These are phyloP conservation scores for Colletotrichum sp. DNA, from an alignment of 2,329 filamentous ascomycete genomes.

Conservation along the genomic window DNA sequence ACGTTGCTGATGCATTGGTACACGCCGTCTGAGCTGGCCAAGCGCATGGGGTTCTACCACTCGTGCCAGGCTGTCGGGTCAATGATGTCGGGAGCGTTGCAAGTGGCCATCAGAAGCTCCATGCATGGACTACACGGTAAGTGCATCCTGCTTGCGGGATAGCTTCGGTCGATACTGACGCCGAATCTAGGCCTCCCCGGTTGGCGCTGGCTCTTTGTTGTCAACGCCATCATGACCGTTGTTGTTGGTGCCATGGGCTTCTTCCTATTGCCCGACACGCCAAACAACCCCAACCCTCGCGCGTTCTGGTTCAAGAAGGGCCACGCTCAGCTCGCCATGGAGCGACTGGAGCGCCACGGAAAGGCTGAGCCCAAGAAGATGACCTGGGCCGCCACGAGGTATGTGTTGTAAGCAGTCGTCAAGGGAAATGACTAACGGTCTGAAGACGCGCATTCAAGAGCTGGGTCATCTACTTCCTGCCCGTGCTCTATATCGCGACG, in stretches of 20 bases:
- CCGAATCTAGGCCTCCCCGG: slow-evolving; percentile 41
- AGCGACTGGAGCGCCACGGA: slow-evolving; percentile 12
- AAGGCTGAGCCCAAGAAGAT: slow-evolving; percentile 27
- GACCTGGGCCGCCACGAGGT: slow-evolving; percentile 28
- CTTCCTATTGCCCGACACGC: slow-evolving; percentile 19
- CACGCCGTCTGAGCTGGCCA: slow-evolving; percentile 43
- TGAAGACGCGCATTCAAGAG: slow-evolving; percentile 14
- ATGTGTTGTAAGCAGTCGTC: neutral
- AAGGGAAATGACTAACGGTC: neutral
- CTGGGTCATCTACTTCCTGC: slow-evolving; percentile 19
- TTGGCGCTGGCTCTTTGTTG: slow-evolving; percentile 46
- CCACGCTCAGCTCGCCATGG: slow-evolving; percentile 13
- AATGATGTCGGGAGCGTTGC: slow-evolving; percentile 63
- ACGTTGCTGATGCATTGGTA: slow-evolving; percentile 51
- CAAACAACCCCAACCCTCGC: slow-evolving; percentile 28
- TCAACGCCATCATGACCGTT: slow-evolving; percentile 36
- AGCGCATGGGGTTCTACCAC: slow-evolving; percentile 53
- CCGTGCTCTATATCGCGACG: slow-evolving; percentile 11
- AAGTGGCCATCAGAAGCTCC: slow-evolving; percentile 47
- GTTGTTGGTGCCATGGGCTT: slow-evolving; percentile 23
- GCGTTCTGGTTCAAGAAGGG: slow-evolving; percentile 17
- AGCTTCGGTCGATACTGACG: slow-evolving; percentile 33
- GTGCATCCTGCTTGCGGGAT: neutral
- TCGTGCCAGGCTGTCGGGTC: slow-evolving; percentile 55
- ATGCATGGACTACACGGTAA: slow-evolving; percentile 17